Conservation (phyloP, 176 grass and related monocot species). For the Olyra latifolia region DNA sequence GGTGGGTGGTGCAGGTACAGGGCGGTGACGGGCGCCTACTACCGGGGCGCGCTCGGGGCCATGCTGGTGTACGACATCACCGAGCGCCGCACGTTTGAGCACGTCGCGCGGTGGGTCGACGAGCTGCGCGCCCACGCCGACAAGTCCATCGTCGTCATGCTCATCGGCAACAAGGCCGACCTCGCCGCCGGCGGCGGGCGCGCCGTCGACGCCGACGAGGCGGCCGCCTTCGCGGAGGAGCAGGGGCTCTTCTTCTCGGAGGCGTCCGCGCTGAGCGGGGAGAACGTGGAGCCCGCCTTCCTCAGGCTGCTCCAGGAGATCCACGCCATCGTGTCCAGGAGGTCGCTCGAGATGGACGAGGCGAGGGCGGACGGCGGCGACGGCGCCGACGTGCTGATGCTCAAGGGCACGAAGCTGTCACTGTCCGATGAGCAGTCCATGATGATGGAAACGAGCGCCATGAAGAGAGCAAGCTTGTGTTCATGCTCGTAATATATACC, state of each 20-base stretch:
- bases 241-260: slow-evolving; percentile 93
- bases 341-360: slow-evolving; percentile 42
- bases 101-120: slow-evolving; percentile 61
- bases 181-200: not conserved
- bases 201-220: slow-evolving; percentile 47
- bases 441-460: slow-evolving; percentile 80
- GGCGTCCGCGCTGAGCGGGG: slow-evolving; percentile 76
- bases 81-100: slow-evolving; percentile 44
- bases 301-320: slow-evolving; percentile 62
- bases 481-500: slow-evolving; percentile 51
- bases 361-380: not conserved
- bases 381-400: slow-evolving; percentile 24
- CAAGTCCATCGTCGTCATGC: slow-evolving; percentile 72
- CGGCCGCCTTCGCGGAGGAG: slow-evolving; percentile 65
- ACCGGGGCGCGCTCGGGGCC: slow-evolving; percentile 77
- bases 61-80: slow-evolving; percentile 95
- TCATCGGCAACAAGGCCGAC: slow-evolving; percentile 91
- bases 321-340: slow-evolving; percentile 59
- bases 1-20: slow-evolving; percentile 44
- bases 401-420: slow-evolving; percentile 53
- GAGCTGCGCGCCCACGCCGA: slow-evolving; percentile 83
- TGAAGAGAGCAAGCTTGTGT: slow-evolving; percentile 56
- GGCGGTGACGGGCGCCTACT: slow-evolving; percentile 89
- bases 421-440: slow-evolving; percentile 56
- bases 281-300: slow-evolving; percentile 76